Percentiles rank a stretch among this genome's conserved stretches.
Evolutionary conservation across 2,329 filamentous ascomycete species (phyloP).

Genomic region (Erysiphe pulchra): DNA sequence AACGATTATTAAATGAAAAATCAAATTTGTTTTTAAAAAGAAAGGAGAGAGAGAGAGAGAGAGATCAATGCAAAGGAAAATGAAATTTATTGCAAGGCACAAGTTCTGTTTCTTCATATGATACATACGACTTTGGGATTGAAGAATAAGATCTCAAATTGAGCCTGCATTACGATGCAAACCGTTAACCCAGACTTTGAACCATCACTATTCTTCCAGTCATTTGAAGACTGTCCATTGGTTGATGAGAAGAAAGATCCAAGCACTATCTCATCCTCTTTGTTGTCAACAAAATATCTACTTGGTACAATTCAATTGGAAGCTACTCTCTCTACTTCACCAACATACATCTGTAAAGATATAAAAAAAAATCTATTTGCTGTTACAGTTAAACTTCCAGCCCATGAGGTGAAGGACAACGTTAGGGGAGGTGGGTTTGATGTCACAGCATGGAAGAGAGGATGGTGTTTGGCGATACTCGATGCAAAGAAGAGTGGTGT

Average conservation of each 20-base stretch:
- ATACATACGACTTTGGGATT: neutral
- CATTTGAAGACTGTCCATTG: neutral
- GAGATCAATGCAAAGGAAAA: neutral
- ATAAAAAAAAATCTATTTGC: conserved; percentile 5
- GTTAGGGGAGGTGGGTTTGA: conserved; percentile 6
- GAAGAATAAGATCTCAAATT: neutral
- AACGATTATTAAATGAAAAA: neutral
- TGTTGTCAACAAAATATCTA: conserved; percentile 1
- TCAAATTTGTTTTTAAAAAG: neutral
- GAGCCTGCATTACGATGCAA: neutral
- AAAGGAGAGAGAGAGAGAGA: neutral
- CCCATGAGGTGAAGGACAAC: neutral
- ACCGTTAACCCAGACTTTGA: neutral
- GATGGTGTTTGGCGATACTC: conserved; percentile 4
- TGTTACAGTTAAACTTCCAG: conserved; percentile 4
- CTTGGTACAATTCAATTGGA: conserved; percentile 9
- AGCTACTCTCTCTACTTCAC: conserved; percentile 10
- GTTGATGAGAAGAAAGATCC: neutral
- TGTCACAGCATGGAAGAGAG: conserved; percentile 8
- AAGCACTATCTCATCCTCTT: conserved; percentile 16
- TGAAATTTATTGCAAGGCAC: neutral
- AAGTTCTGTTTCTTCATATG: neutral
- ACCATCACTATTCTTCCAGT: neutral
- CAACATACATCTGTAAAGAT: conserved; percentile 11
- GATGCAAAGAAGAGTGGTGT: conserved; percentile 6